Conservation (phyloP, 495 filamentous ascomycete species). For the Bathelium albidoporum region DNA sequence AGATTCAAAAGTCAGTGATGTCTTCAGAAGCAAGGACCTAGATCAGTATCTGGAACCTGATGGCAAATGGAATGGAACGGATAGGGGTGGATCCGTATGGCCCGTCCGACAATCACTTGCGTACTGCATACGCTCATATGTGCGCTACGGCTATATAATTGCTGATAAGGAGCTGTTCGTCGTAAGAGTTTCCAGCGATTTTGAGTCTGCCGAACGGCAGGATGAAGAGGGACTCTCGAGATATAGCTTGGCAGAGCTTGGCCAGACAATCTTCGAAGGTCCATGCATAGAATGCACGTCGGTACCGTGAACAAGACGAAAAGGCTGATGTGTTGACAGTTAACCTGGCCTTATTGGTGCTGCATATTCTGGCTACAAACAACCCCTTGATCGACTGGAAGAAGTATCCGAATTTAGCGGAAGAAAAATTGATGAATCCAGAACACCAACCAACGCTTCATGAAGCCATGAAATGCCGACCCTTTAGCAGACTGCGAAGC, state of each 20-base stretch:
- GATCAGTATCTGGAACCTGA: neutral
- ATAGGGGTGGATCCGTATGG: neutral
- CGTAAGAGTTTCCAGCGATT: slow-evolving; percentile 3
- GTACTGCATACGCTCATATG: neutral
- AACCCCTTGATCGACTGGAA: neutral
- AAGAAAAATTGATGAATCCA: neutral
- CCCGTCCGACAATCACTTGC: neutral
- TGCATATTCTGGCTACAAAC: neutral
- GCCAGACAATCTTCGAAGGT: neutral
- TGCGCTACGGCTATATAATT: slow-evolving; percentile 1
- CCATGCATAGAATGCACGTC: neutral
- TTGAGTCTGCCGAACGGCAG: neutral
- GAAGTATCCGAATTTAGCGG: neutral
- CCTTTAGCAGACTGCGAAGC: too few species aligned
- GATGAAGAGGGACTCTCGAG: neutral
- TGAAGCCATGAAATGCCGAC: too few species aligned
- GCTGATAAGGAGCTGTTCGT: neutral
- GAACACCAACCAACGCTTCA: neutral
- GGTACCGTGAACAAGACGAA: neutral
- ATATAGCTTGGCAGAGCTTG: too few species aligned
- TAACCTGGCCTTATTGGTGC: neutral
- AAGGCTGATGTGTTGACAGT: neutral
- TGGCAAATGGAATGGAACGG: neutral
- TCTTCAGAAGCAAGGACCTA: neutral
- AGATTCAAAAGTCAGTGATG: neutral